phyloP scores from a whole-genome alignment of 257 asterid genomes.

The Nicotiana sylvestris region DNA sequence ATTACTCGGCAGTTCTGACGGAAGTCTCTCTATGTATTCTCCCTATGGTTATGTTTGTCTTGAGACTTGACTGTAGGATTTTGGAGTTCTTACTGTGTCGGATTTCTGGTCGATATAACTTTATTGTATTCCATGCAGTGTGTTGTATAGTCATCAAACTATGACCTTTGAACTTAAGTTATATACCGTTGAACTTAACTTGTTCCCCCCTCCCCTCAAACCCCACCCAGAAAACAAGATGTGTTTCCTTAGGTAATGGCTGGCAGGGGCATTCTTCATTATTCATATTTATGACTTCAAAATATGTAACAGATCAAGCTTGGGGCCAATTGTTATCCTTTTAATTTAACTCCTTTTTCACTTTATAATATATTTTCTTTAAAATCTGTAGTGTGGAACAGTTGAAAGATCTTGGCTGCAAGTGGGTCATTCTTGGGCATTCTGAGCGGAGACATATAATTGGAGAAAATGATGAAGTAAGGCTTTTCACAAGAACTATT shows the following conservation, averaged over 20 bases:
- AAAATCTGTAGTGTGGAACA: conserved; percentile 67
- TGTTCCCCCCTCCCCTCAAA: background rate
- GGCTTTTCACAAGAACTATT: conserved; percentile 11
- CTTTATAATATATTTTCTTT: conserved; percentile 3
- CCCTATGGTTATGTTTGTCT: background rate
- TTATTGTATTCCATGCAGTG: background rate
- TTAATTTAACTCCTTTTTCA: background rate
- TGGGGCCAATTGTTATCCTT: background rate
- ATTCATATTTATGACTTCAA: background rate
- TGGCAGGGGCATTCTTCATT: background rate
- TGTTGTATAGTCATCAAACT: background rate
- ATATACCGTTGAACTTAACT: background rate
- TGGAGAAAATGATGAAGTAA: conserved; percentile 89
- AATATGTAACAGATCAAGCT: background rate
- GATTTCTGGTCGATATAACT: background rate
- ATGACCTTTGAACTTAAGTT: background rate
- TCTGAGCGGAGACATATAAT: conserved; percentile 90
- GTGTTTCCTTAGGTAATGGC: background rate
- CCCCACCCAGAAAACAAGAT: background rate
- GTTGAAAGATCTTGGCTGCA: conserved; percentile 87
- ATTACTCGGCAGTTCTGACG: background rate
- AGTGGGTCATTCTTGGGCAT: conserved; percentile 97
- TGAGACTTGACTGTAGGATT: background rate
- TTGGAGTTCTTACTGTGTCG: background rate
- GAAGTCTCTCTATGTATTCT: background rate